A percentile compares a stretch with the other conserved stretches of the same genome.
phyloP scores from a whole-genome alignment of 805 yeast genomes.

The Kodamaea leandrae region DNA sequence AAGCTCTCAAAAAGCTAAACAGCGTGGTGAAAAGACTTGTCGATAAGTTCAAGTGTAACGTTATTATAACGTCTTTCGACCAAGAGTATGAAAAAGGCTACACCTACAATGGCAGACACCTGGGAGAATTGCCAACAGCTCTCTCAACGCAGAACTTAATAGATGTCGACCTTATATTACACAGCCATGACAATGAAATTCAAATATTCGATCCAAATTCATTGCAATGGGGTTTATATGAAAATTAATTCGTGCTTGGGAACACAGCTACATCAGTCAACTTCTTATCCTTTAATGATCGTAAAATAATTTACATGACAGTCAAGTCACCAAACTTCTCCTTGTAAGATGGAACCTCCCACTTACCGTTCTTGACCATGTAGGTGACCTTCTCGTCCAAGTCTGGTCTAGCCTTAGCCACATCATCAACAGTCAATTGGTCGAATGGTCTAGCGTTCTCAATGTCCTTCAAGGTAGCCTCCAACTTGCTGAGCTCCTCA shows the following conservation, averaged over 20 bases:
- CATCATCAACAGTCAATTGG: constrained; percentile 93
- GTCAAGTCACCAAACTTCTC: constrained; percentile 97
- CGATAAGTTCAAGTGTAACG: constrained; percentile 24
- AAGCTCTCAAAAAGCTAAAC: neutral
- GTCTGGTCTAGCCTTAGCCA: constrained; percentile 94
- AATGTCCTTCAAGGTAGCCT: constrained; percentile 87
- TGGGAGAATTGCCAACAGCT: neutral
- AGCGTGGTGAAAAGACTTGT: constrained; percentile 13
- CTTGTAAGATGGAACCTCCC: constrained; percentile 97
- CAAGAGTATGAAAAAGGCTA: constrained; percentile 31
- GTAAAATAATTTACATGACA: constrained; percentile 57
- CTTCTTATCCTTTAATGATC: constrained; percentile 2
- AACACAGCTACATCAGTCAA: neutral
- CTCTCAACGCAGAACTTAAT: constrained; percentile 1
- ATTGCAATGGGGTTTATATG: neutral
- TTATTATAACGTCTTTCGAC: constrained; percentile 30
- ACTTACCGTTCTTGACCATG: constrained; percentile 94
- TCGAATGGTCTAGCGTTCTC: constrained; percentile 97
- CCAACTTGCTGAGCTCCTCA: constrained; percentile 80
- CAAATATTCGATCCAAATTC: neutral
- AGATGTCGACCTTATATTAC: neutral
- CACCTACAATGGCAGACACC: neutral
- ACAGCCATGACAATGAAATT: neutral
- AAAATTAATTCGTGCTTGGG: no score
- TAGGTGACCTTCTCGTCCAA: constrained; percentile 92